phyloP scores from a whole-genome alignment of 768 basidiomycete species.

The Phanerodontia chrysosporium region DNA sequence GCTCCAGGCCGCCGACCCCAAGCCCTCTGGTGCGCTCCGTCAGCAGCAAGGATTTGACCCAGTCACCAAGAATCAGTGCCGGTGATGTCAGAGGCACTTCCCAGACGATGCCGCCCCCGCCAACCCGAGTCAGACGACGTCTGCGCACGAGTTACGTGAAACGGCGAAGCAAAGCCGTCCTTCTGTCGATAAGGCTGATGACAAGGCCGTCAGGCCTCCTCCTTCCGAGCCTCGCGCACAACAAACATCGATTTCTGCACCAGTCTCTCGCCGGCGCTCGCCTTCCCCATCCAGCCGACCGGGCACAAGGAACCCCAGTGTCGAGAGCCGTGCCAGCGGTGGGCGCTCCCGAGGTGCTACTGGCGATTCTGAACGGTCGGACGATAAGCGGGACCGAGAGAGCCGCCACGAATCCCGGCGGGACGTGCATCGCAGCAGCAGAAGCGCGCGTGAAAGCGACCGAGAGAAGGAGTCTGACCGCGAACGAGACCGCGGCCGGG shows the following conservation, averaged over 20 bases:
- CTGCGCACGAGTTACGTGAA: slow-evolving; percentile 76
- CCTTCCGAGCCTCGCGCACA: slow-evolving; percentile 11
- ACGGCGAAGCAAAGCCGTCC: slow-evolving; percentile 63
- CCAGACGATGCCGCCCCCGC: slow-evolving; percentile 76
- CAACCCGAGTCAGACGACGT: slow-evolving; percentile 72
- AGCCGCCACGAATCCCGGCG: slow-evolving; percentile 13
- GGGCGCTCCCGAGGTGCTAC: slow-evolving; percentile 35
- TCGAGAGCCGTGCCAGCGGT: slow-evolving; percentile 69
- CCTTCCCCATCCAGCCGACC: slow-evolving; percentile 62
- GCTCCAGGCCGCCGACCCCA: slow-evolving; percentile 19
- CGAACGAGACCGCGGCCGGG: slow-evolving; percentile 43
- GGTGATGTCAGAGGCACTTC: slow-evolving; percentile 38
- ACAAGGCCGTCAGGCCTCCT: slow-evolving; percentile 25
- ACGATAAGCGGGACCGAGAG: slow-evolving; percentile 33
- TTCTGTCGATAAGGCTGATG: slow-evolving; percentile 36
- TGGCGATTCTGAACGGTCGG: slow-evolving; percentile 7
- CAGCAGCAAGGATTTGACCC: slow-evolving; percentile 30
- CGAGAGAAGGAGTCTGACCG: slow-evolving; percentile 44
- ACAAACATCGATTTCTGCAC: slow-evolving; percentile 33
- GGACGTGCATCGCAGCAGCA: slow-evolving; percentile 39
- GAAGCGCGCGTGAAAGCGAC: slow-evolving; percentile 47
- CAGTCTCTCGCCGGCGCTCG: slow-evolving; percentile 52
- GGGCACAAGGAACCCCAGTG: slow-evolving; percentile 65
- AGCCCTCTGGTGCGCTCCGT: slow-evolving; percentile 10
- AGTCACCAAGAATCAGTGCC: slow-evolving; percentile 35